Base-by-base conservation (phyloP, 352 stramenopile genomes). In the Phytophthora tentaculata region DNA sequence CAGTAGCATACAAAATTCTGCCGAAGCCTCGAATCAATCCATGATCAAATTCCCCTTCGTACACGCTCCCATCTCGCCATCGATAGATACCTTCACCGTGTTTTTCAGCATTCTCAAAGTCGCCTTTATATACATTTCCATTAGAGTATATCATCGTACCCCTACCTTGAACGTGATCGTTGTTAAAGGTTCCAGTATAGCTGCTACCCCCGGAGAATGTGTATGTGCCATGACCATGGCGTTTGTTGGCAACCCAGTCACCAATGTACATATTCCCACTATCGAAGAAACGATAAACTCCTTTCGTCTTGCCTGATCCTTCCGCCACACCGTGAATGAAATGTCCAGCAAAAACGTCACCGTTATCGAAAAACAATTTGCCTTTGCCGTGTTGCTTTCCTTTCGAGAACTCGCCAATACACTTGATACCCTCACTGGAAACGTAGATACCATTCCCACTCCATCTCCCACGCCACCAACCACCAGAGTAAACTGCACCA, bases 81-180 rank as follows among this genome's bases (percentile, higher is more conserved):
- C 45, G 47, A 56, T 91, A 93, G 9, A 83, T 74, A 3, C 60
- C 68, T 22, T 73, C 43, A 0, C 87, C 87, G 16, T 94, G 85
- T 48, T 93, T 93, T 70, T 92, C 74, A 17, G 80, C 85, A 23
- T 79, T 73, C 7, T 75, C 32, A 45, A 95, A 92, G 4, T 86
- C 77, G 19, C 87, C 87, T 41, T 87, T 80, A 56, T 91, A 95
- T 37, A 70, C 61, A 47, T 97, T 95, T 41, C 92, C 94, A 56
- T 98, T 98, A 5, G 81, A 60, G 51, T 94, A 97, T 14, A 66
- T 64, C 60, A 97, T 96, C 3, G 69, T 84, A 16, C 94, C 94
- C 22, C 84, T 68, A 13, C 94, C 94, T 26, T 94, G 54, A 0
- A 78, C 83, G 59, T 95, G 84, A 53, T 92, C 84, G 24, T 81